phyloP scores from a whole-genome alignment of 495 filamentous ascomycete genomes.

The Lasiosphaeria miniovina region DNA sequence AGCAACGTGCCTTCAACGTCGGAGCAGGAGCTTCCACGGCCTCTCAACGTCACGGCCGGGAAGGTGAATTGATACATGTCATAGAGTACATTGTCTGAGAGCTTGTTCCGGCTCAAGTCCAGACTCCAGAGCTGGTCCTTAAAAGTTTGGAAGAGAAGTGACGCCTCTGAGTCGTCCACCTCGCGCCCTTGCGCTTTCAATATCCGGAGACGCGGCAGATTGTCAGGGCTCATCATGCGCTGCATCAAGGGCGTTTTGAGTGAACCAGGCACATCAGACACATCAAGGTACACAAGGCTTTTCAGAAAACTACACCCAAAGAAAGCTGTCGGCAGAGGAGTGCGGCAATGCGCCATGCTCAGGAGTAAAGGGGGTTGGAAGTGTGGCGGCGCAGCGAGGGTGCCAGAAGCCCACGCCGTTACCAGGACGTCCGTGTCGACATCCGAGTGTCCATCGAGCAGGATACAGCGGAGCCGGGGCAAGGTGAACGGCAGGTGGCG shows the following conservation, averaged over 20 bases:
- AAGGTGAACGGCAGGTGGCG: constrained; percentile 24
- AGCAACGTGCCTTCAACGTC: constrained; percentile 36
- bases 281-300: constrained; percentile 42
- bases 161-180: constrained; percentile 32
- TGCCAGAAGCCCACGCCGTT: not conserved
- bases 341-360: constrained; percentile 33
- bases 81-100: constrained; percentile 34
- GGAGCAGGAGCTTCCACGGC: constrained; percentile 20
- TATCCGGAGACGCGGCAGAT: constrained; percentile 39
- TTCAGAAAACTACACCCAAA: constrained; percentile 30
- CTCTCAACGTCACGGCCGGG: constrained; percentile 12
- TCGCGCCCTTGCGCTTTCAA: constrained; percentile 37
- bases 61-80: constrained; percentile 24
- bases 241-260: constrained; percentile 24
- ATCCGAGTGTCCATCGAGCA: constrained; percentile 38
- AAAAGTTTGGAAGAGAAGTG: constrained; percentile 31
- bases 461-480: constrained; percentile 36
- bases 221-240: constrained; percentile 24
- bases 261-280: constrained; percentile 40
- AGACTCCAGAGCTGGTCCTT: constrained; percentile 42
- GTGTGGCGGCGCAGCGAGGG: constrained; percentile 2
- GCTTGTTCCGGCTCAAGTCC: constrained; percentile 42
- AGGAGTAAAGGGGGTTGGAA: constrained; percentile 27
- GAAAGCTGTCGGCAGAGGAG: constrained; percentile 29
- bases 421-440: constrained; percentile 29